These are phyloP conservation scores for Trichoderma sp. DNA, from an alignment of 2,329 filamentous ascomycete genomes.

Conservation along the genomic window DNA sequence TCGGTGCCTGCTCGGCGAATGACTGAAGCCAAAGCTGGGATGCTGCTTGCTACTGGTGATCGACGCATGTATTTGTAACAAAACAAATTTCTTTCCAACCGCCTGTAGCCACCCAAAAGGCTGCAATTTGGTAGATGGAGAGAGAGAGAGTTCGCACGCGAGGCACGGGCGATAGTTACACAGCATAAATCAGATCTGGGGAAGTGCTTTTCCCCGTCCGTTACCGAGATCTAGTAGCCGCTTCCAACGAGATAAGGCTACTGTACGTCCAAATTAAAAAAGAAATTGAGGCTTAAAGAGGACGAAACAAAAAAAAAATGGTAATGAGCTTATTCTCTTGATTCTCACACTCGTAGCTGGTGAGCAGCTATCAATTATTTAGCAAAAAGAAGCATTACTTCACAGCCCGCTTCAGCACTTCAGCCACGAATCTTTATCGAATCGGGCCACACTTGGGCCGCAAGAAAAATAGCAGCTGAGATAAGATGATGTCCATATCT, in stretches of 20 bases:
- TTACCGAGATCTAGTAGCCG: neutral
- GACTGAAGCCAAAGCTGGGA: neutral
- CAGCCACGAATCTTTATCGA: neutral
- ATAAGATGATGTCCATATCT: neutral
- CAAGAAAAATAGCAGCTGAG: neutral
- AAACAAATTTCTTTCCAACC: neutral
- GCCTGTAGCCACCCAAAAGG: neutral
- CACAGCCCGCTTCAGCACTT: neutral
- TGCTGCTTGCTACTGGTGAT: neutral
- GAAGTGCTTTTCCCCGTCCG: neutral
- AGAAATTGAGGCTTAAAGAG: neutral
- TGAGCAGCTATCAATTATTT: neutral
- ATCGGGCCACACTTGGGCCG: neutral
- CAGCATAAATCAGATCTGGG: neutral
- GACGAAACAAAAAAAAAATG: neutral
- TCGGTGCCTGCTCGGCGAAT: neutral
- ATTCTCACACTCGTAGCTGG: neutral
- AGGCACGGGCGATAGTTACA: neutral
- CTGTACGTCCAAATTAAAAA: neutral
- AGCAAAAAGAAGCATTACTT: neutral
- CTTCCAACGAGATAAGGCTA: neutral
- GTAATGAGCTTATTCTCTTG: neutral
- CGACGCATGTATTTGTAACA: neutral
- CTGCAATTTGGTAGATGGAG: neutral
- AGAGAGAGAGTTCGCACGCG: neutral